Percentiles rank a stretch among this genome's conserved stretches.
phyloP scores from a whole-genome alignment of 1,284 basidiomycete species.

The Chalciporus sp. region DNA sequence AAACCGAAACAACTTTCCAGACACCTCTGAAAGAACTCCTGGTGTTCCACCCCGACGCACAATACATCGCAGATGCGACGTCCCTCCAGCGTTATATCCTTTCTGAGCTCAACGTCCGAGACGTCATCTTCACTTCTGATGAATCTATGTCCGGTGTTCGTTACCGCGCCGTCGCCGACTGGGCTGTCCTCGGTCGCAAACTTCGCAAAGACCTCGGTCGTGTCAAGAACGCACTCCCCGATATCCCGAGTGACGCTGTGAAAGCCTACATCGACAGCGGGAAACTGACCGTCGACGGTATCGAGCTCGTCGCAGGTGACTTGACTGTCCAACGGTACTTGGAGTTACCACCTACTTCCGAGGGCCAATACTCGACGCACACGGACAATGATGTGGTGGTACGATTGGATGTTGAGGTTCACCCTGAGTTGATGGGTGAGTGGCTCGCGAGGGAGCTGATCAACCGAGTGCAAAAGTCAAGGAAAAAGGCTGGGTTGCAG shows the following conservation, averaged over 20 bases:
- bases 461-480: slow-evolving; percentile 93
- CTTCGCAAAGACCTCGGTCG: slow-evolving; percentile 91
- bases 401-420: slow-evolving; percentile 85
- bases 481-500: slow-evolving; percentile 95
- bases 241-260: slow-evolving; percentile 81
- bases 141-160: slow-evolving; percentile 86
- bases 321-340: slow-evolving; percentile 91
- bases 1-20: slow-evolving; percentile 40
- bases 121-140: slow-evolving; percentile 87
- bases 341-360: slow-evolving; percentile 66
- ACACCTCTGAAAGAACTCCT: slow-evolving; percentile 92
- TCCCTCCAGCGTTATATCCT: slow-evolving; percentile 88
- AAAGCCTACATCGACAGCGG: slow-evolving; percentile 80
- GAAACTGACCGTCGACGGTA: slow-evolving; percentile 86
- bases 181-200: slow-evolving; percentile 93
- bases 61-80: slow-evolving; percentile 87
- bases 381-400: slow-evolving; percentile 96
- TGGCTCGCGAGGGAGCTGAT: slow-evolving; percentile 90
- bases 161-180: slow-evolving; percentile 94
- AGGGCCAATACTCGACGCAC: slow-evolving; percentile 78
- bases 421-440: slow-evolving; percentile 86
- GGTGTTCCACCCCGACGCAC: slow-evolving; percentile 88
- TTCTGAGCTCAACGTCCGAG: slow-evolving; percentile 95
- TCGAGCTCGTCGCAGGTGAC: slow-evolving; percentile 88
- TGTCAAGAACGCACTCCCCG: slow-evolving; percentile 88